These are phyloP conservation scores for Chaetoceros tenuissimus DNA, from an alignment of 108 stramenopile genomes.

Conservation along the genomic window DNA sequence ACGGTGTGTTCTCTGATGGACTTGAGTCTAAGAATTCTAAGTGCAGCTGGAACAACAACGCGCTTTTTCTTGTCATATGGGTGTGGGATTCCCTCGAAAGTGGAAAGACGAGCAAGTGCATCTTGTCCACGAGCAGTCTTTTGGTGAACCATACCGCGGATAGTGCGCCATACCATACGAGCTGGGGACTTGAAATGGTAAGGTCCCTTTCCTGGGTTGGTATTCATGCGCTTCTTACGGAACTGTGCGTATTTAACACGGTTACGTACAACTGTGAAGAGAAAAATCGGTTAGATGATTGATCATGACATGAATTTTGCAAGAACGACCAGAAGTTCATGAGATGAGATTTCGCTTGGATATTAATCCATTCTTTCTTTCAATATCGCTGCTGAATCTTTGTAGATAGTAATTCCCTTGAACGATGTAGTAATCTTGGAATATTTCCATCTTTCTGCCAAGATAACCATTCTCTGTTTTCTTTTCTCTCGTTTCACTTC, in stretches of 20 bases:
- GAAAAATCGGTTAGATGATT: too few relatives aligned
- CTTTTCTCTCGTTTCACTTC: too few relatives aligned
- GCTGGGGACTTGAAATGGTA: slow-evolving; percentile 97
- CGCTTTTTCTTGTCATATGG: slow-evolving; percentile 98
- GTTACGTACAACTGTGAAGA: slow-evolving; percentile 75
- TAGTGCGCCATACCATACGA: slow-evolving; percentile 95
- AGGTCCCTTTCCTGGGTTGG: slow-evolving; percentile 93
- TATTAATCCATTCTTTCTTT: too few relatives aligned
- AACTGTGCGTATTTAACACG: slow-evolving; percentile 96
- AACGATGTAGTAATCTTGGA: too few relatives aligned
- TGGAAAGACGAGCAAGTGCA: slow-evolving; percentile 89
- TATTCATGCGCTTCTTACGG: slow-evolving; percentile 95
- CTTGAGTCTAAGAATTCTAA: slow-evolving; percentile 89
- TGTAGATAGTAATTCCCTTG: too few relatives aligned
- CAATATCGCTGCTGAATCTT: too few relatives aligned
- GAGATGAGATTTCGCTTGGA: too few relatives aligned
- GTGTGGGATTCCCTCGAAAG: slow-evolving; percentile 98
- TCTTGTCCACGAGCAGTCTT: slow-evolving; percentile 94
- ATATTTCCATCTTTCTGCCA: too few relatives aligned
- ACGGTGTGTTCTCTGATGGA: slow-evolving; percentile 88
- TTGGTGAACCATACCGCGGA: slow-evolving; percentile 99
- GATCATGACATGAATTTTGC: too few relatives aligned
- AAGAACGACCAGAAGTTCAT: too few relatives aligned
- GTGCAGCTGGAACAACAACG: slow-evolving; percentile 96
- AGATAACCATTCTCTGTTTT: too few relatives aligned